Conservation (phyloP, 192 early-diverging fungal species). For the Coemansia javaensis region DNA sequence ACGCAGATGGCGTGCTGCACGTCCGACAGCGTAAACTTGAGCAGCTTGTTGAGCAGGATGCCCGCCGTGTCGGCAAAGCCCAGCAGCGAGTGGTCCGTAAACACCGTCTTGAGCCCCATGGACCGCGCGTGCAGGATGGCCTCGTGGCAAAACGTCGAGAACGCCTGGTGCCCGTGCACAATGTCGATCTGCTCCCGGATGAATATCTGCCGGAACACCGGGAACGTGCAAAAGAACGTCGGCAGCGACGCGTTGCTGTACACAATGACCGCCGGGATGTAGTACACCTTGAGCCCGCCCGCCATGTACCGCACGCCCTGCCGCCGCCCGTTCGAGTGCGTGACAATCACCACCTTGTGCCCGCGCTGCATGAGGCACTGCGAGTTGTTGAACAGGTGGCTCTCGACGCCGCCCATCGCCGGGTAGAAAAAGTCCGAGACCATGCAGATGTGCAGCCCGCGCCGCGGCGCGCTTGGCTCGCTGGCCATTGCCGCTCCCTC, state of each 20-base stretch:
- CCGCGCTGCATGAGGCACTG: constrained; percentile 83
- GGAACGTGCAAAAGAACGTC: constrained; percentile 86
- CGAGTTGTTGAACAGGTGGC: constrained; percentile 87
- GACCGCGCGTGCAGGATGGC: constrained; percentile 92
- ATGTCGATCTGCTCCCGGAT: constrained; percentile 88
- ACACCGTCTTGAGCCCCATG: constrained; percentile 88
- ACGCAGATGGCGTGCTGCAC: constrained; percentile 97
- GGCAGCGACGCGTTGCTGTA: constrained; percentile 85
- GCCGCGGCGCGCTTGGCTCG: not conserved
- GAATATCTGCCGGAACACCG: constrained; percentile 86
- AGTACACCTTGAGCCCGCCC: constrained; percentile 92
- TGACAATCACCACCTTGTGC: constrained; percentile 93
- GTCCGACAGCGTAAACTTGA: constrained; percentile 96
- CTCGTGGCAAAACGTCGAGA: constrained; percentile 92
- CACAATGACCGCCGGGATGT: constrained; percentile 80
- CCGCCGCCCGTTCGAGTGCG: constrained; percentile 79
- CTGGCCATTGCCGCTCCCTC: too few species aligned
- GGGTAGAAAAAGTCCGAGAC: constrained; percentile 98
- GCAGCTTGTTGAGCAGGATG: constrained; percentile 93
- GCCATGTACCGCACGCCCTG: constrained; percentile 87
- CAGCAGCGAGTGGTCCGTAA: constrained; percentile 97
- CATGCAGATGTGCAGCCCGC: constrained; percentile 59
- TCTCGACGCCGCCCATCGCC: constrained; percentile 93
- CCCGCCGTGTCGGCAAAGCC: constrained; percentile 92
- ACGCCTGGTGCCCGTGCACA: constrained; percentile 95